Evolutionary conservation across 1,139 yeast genomes (phyloP).

Genomic region (Pneumocystis murina): DNA sequence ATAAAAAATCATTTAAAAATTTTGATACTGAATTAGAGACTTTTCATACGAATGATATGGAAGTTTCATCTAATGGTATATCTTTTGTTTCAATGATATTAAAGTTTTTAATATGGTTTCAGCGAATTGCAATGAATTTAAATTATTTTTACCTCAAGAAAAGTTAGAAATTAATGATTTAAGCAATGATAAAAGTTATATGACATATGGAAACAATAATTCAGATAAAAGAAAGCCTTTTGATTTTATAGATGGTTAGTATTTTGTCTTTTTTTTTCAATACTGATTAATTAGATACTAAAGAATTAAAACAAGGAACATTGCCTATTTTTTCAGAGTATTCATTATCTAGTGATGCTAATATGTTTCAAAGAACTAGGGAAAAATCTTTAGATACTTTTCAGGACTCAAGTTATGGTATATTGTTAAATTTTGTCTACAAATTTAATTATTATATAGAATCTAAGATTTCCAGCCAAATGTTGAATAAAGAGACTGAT

Average conservation of each 20-base stretch:
- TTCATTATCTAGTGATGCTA: background rate
- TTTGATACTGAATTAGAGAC: background rate
- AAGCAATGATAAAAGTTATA: background rate
- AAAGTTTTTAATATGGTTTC: background rate
- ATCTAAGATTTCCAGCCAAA: background rate
- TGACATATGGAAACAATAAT: background rate
- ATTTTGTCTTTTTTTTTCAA: background rate
- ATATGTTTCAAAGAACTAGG: background rate
- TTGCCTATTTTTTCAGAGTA: background rate
- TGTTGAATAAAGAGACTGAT: background rate
- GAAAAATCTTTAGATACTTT: background rate
- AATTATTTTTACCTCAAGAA: background rate
- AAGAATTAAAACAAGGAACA: background rate
- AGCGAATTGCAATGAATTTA: background rate
- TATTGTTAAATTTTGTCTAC: background rate
- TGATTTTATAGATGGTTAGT: background rate
- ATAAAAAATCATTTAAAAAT: background rate
- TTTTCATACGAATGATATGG: background rate
- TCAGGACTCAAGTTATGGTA: background rate
- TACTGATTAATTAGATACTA: background rate
- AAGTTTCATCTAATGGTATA: background rate
- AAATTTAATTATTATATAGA: background rate
- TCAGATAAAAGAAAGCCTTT: background rate
- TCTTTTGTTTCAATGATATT: background rate
- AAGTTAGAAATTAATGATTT: background rate